Percentiles rank a stretch among this genome's conserved stretches.
Evolutionary conservation across 169 alveolate genomes (phyloP).

Genomic region (Plasmodium coatneyi): DNA sequence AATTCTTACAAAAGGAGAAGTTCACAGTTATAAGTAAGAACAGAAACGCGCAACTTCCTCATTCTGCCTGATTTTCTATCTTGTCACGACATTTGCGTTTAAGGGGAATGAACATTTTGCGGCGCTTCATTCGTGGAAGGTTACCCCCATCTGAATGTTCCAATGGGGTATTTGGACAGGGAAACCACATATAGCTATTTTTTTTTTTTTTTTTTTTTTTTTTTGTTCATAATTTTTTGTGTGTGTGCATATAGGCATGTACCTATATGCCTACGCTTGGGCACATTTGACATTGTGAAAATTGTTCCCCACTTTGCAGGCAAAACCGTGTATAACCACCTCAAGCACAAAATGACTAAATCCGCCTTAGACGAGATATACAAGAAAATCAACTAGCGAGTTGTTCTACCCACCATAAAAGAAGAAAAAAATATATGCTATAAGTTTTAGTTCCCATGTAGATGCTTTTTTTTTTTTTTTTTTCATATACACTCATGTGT

Average conservation of each 20-base stretch:
- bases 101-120: neutral
- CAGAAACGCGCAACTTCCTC: neutral
- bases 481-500: neutral
- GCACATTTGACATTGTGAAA: neutral
- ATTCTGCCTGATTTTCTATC: neutral
- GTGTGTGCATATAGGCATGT: neutral
- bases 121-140: neutral
- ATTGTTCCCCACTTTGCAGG: constrained; percentile 10
- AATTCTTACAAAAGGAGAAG: constrained; percentile 23
- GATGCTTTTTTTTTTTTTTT: neutral
- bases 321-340: constrained; percentile 30
- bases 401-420: neutral
- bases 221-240: neutral
- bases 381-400: constrained; percentile 2
- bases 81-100: neutral
- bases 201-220: too few relatives aligned
- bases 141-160: neutral
- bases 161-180: neutral
- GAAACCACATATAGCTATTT: neutral
- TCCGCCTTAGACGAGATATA: constrained; percentile 38
- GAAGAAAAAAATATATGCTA: constrained; percentile 5
- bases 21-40: constrained; percentile 46
- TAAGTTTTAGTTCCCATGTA: neutral
- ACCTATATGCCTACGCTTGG: neutral
- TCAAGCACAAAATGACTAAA: constrained; percentile 61